Conservation (phyloP, 805 yeast species). For the Nakazawaea laoshanensis region DNA sequence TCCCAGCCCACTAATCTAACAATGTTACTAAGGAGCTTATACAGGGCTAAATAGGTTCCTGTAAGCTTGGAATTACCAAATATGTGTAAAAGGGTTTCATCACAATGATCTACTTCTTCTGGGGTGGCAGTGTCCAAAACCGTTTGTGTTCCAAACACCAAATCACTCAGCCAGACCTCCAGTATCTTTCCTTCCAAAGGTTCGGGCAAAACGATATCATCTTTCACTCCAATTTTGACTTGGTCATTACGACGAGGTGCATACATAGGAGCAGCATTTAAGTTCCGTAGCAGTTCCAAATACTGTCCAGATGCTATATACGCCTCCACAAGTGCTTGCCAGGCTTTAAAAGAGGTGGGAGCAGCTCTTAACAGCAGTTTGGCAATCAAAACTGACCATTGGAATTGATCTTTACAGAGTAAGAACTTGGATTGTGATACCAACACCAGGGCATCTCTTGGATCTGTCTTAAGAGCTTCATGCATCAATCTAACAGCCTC, state of each 20-base stretch:
- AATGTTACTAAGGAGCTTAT: slow-evolving; percentile 62
- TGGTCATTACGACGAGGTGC: slow-evolving; percentile 36
- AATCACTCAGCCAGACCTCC: slow-evolving; percentile 36
- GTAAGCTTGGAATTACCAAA: slow-evolving; percentile 40
- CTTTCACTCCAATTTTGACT: slow-evolving; percentile 33
- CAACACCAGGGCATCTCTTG: slow-evolving; percentile 52
- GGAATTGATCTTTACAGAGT: slow-evolving; percentile 40
- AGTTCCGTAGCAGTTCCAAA: slow-evolving; percentile 51
- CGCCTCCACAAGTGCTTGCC: slow-evolving; percentile 58
- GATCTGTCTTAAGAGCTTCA: slow-evolving; percentile 26
- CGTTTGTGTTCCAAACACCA: slow-evolving; percentile 24
- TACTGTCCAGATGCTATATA: slow-evolving; percentile 50
- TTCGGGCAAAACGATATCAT: slow-evolving; percentile 35
- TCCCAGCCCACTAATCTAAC: slow-evolving; percentile 79
- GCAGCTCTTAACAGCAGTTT: slow-evolving; percentile 51
- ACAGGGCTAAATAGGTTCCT: slow-evolving; percentile 52
- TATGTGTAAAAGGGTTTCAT: slow-evolving; percentile 39
- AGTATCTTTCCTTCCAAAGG: slow-evolving; percentile 48
- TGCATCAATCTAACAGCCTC: slow-evolving; percentile 38
- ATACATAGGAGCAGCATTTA: slow-evolving; percentile 73
- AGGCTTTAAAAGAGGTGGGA: slow-evolving; percentile 70
- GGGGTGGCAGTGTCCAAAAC: slow-evolving; percentile 23
- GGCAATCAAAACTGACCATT: slow-evolving; percentile 52
- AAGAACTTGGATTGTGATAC: slow-evolving; percentile 59
- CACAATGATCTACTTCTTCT: slow-evolving; percentile 31